Conservation (phyloP, 768 basidiomycete species). For the Naganishia onofrii region DNA sequence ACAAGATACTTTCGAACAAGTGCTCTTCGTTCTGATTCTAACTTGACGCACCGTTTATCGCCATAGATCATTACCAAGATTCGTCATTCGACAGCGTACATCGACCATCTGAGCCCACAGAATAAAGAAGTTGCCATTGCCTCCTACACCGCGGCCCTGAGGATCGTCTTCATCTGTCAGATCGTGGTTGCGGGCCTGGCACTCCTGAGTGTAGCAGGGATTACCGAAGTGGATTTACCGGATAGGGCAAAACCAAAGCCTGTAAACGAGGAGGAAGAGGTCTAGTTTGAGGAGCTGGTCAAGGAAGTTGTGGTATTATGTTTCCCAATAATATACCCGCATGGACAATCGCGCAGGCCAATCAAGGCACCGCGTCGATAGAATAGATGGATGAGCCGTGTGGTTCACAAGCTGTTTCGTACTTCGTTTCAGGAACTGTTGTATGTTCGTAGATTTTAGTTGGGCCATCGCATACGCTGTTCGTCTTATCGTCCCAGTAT, state of each 20-base stretch:
- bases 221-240: conserved; percentile 41
- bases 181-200: conserved; percentile 37
- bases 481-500: no score
- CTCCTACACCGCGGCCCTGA: conserved; percentile 39
- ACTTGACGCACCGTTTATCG: background rate
- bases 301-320: background rate
- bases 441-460: no score
- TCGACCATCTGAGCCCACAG: conserved; percentile 36
- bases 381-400: no score
- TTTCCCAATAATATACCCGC: no score
- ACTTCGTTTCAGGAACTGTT: no score
- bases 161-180: conserved; percentile 44
- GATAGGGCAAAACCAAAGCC: conserved; percentile 26
- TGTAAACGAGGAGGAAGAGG: conserved; percentile 15
- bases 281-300: background rate
- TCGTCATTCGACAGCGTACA: conserved; percentile 48
- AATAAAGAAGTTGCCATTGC: conserved; percentile 37
- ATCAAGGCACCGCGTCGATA: no score
- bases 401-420: no score
- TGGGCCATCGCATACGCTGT: no score
- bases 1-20: background rate
- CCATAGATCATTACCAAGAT: conserved; percentile 44
- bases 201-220: conserved; percentile 36
- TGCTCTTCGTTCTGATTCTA: background rate
- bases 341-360: no score